These are phyloP conservation scores for Maudiozyma humilis DNA, from an alignment of 1,139 yeast genomes.

Conservation along the genomic window DNA sequence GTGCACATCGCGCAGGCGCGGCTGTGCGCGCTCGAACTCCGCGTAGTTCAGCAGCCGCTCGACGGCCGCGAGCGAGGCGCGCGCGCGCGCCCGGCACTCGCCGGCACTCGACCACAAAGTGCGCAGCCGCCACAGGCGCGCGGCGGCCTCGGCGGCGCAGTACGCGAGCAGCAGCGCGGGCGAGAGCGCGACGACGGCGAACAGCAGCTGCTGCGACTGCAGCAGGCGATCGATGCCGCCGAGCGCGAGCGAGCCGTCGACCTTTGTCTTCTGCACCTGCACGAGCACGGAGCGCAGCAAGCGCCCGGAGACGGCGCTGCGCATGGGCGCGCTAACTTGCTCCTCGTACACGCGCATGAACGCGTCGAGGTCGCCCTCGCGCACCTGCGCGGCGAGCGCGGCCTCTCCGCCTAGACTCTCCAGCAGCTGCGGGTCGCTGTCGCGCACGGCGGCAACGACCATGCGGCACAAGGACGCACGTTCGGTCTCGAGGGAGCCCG, in stretches of 20 bases:
- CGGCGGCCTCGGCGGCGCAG: conserved; percentile 9
- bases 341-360: conserved; percentile 74
- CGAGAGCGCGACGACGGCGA: conserved; percentile 81
- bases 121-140: conserved; percentile 21
- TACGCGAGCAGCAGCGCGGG: conserved; percentile 58
- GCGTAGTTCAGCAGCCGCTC: conserved; percentile 42
- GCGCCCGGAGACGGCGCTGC: conserved; percentile 56
- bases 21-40: conserved; percentile 9
- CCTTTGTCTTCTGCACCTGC: conserved; percentile 90
- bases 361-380: conserved; percentile 67
- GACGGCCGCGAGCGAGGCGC: conserved; percentile 47
- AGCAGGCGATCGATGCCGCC: conserved; percentile 83
- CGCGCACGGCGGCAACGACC: conserved; percentile 39
- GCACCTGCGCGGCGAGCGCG: conserved; percentile 32
- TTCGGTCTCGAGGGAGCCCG: conserved; percentile 71
- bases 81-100: conserved; percentile 31
- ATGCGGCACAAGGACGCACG: conserved; percentile 74
- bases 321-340: conserved; percentile 64
- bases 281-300: conserved; percentile 70
- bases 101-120: conserved; percentile 21
- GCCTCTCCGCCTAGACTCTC: conserved; percentile 1
- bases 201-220: conserved; percentile 84
- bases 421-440: conserved; percentile 25
- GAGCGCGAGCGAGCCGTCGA: conserved; percentile 86
- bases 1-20: conserved; percentile 24